Evolutionary conservation across 2,329 filamentous ascomycete genomes (phyloP).

Genomic region (Pseudocercospora ulei): DNA sequence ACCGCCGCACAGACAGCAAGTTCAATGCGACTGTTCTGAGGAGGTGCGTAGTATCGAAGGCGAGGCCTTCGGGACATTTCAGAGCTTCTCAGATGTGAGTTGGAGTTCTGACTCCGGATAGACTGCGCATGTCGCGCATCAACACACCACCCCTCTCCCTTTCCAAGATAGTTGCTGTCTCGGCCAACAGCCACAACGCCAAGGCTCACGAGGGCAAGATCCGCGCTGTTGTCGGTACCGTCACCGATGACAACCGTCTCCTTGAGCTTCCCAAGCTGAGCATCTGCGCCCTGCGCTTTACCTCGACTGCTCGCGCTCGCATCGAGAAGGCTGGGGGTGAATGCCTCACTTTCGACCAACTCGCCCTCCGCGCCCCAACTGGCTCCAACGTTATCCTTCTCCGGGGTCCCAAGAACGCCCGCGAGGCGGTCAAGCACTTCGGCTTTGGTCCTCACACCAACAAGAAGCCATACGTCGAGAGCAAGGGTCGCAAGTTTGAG

Average conservation of each 20-base stretch:
- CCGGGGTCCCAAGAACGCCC: slow-evolving; percentile 94
- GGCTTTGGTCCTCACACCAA: slow-evolving; percentile 94
- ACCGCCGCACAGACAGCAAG: slow-evolving; percentile 73
- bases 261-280: slow-evolving; percentile 83
- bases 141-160: slow-evolving; percentile 78
- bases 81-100: neutral
- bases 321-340: slow-evolving; percentile 91
- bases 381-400: slow-evolving; percentile 95
- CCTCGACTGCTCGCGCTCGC: slow-evolving; percentile 85
- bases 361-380: slow-evolving; percentile 87
- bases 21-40: slow-evolving; percentile 99
- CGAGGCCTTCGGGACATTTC: neutral
- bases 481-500: slow-evolving; percentile 99
- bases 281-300: slow-evolving; percentile 92
- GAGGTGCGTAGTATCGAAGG: slow-evolving; percentile 20
- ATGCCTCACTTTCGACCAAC: slow-evolving; percentile 90
- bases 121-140: slow-evolving; percentile 97
- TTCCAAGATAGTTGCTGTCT: slow-evolving; percentile 67
- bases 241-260: slow-evolving; percentile 96
- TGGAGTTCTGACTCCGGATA: slow-evolving; percentile 33
- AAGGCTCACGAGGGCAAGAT: slow-evolving; percentile 64
- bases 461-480: slow-evolving; percentile 97
- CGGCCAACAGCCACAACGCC: slow-evolving; percentile 44
- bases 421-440: slow-evolving; percentile 98
- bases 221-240: slow-evolving; percentile 83